Base-by-base conservation (phyloP, 2,329 filamentous ascomycete genomes). In the Gaeumannomyces tritici region DNA sequence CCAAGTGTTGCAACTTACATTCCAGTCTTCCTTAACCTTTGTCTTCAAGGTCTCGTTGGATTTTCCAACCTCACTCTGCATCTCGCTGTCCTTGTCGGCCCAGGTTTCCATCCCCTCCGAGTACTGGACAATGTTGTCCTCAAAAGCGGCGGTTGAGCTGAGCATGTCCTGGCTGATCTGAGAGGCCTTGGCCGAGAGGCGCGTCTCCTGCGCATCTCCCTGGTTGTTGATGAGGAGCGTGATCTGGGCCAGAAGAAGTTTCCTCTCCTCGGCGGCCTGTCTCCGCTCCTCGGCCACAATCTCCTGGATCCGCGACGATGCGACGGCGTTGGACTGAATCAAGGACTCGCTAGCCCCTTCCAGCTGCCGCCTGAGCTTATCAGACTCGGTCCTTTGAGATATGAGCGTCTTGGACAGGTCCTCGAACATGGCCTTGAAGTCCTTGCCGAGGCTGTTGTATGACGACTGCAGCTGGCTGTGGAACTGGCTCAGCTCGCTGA, bases 361-460 rank as follows among this genome's bases (percentile, higher is more conserved):
- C 2, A 98, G 81, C 66, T 96, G 87, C 42, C 83, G 78, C 55
- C 89, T 84, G 28, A 99, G 79, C 33, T 79, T 78, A 65, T 93
- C 85, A 0, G 89, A 89, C 72, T 97, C 91, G 11, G 80, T 79
- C 69, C 89, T 89, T 71, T 98, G 93, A 12, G 85, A 80, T 51
- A 85, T 84, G 62, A 97, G 81, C 67, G 92, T 88, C 65, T 83
- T 85, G 60, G 90, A 80, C 60, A 97, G 80, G 15, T 90, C 87
- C 66, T 96, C 91, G 67, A 98, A 96, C 28, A 93, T 84, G 6
- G 79, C 77, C 72, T 93, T 96, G 77, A 96, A 92, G 67, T 98
- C 92, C 64, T 88, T 87, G 11, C 92, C 92, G 2, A 98, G 82
- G 1, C 85, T 83, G 67, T 87, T 89, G 73, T 96, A 97, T 0